phyloP scores from a whole-genome alignment of 2,329 filamentous ascomycete species.

The Fusarium tanahbumbuense region DNA sequence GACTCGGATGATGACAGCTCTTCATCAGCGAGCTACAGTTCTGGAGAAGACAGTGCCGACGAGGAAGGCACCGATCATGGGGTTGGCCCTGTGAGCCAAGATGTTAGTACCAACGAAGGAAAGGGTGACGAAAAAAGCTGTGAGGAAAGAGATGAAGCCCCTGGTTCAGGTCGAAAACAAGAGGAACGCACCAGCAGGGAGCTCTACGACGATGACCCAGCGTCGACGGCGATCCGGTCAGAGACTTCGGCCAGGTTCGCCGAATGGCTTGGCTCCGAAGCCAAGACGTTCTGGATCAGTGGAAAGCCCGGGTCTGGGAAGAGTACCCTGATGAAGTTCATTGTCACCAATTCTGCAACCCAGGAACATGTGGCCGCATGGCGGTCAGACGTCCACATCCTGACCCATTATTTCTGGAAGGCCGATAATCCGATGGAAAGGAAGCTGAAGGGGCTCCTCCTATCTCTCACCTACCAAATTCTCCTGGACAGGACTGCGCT shows the following conservation, averaged over 20 bases:
- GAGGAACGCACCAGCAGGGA: no score
- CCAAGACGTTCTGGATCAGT: neutral
- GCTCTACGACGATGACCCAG: no score
- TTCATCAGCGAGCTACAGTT: no score
- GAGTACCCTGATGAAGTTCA: neutral
- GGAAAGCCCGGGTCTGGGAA: neutral
- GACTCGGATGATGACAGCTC: accelerated
- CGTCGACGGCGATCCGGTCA: neutral
- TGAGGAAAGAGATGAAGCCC: no score
- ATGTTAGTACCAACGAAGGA: no score
- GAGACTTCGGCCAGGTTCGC: no score
- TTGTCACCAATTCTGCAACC: neutral
- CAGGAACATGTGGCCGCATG: neutral
- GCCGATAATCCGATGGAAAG: neutral
- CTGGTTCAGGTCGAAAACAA: no score
- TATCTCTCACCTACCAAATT: neutral
- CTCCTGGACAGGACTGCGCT: neutral
- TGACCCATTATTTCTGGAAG: neutral
- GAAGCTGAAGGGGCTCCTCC: neutral
- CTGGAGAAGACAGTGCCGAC: no score
- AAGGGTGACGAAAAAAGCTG: no score
- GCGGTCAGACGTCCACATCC: accelerated
- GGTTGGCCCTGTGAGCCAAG: no score
- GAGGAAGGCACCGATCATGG: no score
- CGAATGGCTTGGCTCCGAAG: neutral